Base-by-base conservation (phyloP, 345 rosid genomes). In the Eucalyptus guilfoylei region DNA sequence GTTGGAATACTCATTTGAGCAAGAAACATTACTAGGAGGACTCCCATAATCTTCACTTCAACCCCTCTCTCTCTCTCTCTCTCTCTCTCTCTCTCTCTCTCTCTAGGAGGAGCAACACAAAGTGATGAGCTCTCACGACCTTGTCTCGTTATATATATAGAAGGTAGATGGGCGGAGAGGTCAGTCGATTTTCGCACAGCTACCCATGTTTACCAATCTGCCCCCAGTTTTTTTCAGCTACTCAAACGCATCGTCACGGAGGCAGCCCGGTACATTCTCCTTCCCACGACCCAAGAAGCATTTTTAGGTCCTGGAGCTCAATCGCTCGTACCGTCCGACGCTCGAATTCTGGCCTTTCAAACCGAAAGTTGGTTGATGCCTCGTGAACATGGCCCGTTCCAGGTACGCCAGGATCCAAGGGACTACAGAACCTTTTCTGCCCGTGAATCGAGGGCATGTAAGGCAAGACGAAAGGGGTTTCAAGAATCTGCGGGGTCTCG, bases 1-100 rank as follows among this genome's bases (percentile, higher is more conserved):
- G 86, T 87, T 91, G 92, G 92, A 91, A 91, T 89, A 91, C 92
- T 91, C 92, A 91, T 91, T 91, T 91, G 92, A 91, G 92, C 92
- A 91, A 91, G 92, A 91, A 91, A 91, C 89, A 76, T 89, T 89
- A 89, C 87, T 54, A 45, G 52, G 90, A 72, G 86, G 89, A 49
- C 67, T 69, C 42, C 80, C 54, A 50, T 30, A 44, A 42, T 17
- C 81, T 54, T 32, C 54, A 26, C 81, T 54, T 32, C 54, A 45
- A 48, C 52, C 87, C 55, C 87, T 11, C 88, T 50, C 49, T 40
- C 76, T 52, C 49, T 14, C 88, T 87, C 80, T 34, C 14, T 86
- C 89, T n/a, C 34, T 34, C 72, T 50, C 49, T 19, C 88, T 86
- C 76, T 32, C 17, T 86, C 87, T 87, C 87, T 64, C 48, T 9